Conservation (phyloP, 192 early-diverging fungal species). For the Gamsiella multidivaricata region DNA sequence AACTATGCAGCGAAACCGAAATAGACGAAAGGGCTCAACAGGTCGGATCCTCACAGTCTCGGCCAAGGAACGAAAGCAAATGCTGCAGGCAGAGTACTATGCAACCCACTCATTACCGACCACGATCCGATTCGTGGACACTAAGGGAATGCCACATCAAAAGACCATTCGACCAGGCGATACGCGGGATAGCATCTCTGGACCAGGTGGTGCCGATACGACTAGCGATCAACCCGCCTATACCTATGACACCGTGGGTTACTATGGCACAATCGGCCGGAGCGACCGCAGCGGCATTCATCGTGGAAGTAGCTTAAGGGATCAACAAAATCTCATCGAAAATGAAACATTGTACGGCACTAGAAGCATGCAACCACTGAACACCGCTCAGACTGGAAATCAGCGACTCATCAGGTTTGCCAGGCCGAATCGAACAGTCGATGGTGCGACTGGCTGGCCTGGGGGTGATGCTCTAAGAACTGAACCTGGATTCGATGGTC, state of each 20-base stretch:
- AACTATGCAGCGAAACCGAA: conserved; percentile 10
- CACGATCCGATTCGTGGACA: conserved; percentile 39
- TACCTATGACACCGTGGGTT: conserved; percentile 30
- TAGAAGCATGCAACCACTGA: neutral
- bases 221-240: neutral
- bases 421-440: conserved; percentile 17
- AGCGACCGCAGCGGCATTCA: neutral
- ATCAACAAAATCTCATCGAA: too few relatives aligned
- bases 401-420: conserved; percentile 40
- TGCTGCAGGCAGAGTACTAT: conserved; percentile 51
- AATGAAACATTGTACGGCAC: conserved; percentile 34
- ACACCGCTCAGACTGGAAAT: conserved; percentile 30
- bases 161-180: conserved; percentile 6
- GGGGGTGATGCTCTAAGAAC: too few relatives aligned
- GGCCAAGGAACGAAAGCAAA: conserved; percentile 47
- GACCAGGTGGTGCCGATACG: neutral
- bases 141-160: conserved; percentile 33
- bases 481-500: neutral
- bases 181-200: neutral
- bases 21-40: conserved; percentile 9
- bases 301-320: conserved; percentile 5
- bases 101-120: conserved; percentile 35
- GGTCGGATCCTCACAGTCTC: conserved; percentile 35
- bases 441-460: too few relatives aligned
- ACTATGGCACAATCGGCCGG: conserved; percentile 26